A percentile compares a stretch with the other conserved stretches of the same genome.
Conservation (phyloP, 805 yeast genomes). For the Ogataea nonfermentans region DNA sequence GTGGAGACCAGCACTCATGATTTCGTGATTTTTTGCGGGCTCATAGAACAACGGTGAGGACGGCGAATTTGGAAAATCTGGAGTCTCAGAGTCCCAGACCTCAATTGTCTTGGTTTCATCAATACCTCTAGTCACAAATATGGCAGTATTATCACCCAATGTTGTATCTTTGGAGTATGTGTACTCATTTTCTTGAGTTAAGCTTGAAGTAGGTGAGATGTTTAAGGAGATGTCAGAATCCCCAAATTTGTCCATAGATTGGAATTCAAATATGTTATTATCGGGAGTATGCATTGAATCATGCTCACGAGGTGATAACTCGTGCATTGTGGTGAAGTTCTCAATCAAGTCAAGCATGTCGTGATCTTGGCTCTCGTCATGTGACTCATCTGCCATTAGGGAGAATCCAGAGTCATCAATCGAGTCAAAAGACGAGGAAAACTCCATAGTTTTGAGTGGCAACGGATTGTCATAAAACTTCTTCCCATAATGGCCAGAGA, state of each 20-base stretch:
- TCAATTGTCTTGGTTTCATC: slow-evolving; percentile 3
- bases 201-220: slow-evolving; percentile 15
- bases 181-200: slow-evolving; percentile 8
- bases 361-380: slow-evolving; percentile 1
- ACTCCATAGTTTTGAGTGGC: slow-evolving; percentile 1
- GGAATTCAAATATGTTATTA: slow-evolving; percentile 14
- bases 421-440: slow-evolving; percentile 7
- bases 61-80: not conserved
- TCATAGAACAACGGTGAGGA: not conserved
- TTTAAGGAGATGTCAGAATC: slow-evolving; percentile 7
- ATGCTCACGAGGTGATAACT: slow-evolving; percentile 9
- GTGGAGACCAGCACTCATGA: slow-evolving; percentile 7
- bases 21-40: not conserved
- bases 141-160: not conserved
- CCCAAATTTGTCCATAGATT: slow-evolving; percentile 7
- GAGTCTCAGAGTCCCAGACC: slow-evolving; percentile 2
- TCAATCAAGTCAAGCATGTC: slow-evolving; percentile 11
- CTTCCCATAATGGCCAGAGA: not conserved
- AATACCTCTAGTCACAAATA: not conserved
- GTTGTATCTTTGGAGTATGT: slow-evolving; percentile 1
- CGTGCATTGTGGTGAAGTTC: slow-evolving; percentile 6
- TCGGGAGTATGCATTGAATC: slow-evolving; percentile 13
- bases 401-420: slow-evolving; percentile 4
- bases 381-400: not conserved
- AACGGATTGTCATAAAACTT: not conserved